Conservation (phyloP, 1,284 basidiomycete genomes). For the Irpex sp. region DNA sequence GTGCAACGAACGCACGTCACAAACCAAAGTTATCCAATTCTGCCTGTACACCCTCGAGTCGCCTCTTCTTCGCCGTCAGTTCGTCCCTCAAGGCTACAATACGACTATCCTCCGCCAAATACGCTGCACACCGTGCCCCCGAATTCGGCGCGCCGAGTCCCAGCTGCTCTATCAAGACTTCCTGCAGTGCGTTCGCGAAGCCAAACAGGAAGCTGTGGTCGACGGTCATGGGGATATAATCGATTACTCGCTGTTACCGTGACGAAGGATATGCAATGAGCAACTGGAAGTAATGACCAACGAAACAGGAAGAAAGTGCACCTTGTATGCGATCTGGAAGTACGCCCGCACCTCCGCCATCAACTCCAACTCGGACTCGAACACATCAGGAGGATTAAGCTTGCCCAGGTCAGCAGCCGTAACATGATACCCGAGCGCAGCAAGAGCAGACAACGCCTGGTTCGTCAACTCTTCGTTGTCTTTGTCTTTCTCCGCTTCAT, state of each 20-base stretch:
- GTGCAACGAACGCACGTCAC: neutral
- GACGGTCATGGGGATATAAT: constrained; percentile 39
- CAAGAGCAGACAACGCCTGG: constrained; percentile 26
- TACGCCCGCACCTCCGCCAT: constrained; percentile 49
- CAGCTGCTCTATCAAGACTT: constrained; percentile 32
- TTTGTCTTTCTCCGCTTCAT: constrained; percentile 6
- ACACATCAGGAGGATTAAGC: constrained; percentile 34
- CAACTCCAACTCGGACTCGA: constrained; percentile 40
- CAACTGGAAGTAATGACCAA: too few relatives aligned
- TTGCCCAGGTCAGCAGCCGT: constrained; percentile 32
- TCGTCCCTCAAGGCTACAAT: constrained; percentile 32
- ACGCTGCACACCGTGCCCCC: constrained; percentile 31
- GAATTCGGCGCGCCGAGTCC: constrained; percentile 32
- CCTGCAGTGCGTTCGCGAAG: constrained; percentile 29
- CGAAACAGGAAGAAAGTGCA: too few relatives aligned
- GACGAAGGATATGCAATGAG: too few relatives aligned
- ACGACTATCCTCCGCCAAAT: constrained; percentile 37
- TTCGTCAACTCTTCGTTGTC: constrained; percentile 10
- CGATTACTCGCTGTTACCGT: constrained; percentile 27
- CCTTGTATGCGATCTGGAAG: constrained; percentile 46
- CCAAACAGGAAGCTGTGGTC: constrained; percentile 37
- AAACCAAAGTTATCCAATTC: constrained; percentile 28
- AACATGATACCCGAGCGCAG: constrained; percentile 27
- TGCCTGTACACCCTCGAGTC: constrained; percentile 27
- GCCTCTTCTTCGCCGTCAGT: constrained; percentile 24